Evolutionary conservation across 1,139 yeast species (phyloP), one percentile per base, ranked within the genome.

Genomic region (Candida albicans): DNA sequence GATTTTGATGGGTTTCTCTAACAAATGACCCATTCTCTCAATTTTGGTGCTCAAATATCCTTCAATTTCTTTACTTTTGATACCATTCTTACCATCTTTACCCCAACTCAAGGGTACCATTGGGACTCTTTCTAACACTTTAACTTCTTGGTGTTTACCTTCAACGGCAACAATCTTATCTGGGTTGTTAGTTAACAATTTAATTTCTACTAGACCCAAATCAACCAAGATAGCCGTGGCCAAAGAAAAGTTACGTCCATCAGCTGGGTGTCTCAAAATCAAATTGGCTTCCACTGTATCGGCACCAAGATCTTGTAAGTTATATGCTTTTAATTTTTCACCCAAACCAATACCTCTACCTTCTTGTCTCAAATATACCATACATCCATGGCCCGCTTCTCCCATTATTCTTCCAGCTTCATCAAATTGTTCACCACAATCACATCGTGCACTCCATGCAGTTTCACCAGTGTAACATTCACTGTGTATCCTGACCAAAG

Each of bases 391-490:
- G 12, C 96, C 97, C 37, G 74, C 75, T 43, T 77, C 70, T 4
- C 96, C 96, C 91, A 95, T 93, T 37, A 87, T 68, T 50, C 95
- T 77, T 8, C 98, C 99, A 1, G 99, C 98, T 64, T 95, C 97
- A 64, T 93, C 97, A 55, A 95, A 87, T 70, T 95, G 99, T 65
- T 95, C 99, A 11, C 99, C 99, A 67, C 99, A 95, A 65, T 95
- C 99, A 65, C 99, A 95, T 43, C 99, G 78, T 2, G 99, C 98
- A 47, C 95, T 83, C 97, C 99, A 95, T 10, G 98, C 98, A 1
- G 97, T 93, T 62, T 95, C 99, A 7, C 99, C 99, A 0, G 99
- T 95, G 67, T 93, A 95, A 64, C 99, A 95, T 62, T 95, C 99
- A 5, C 96, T 87, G 61, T 95, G 99, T 52, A 95, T 90, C 50